A percentile compares a stretch with the other conserved stretches of the same genome.
Conservation (phyloP, 2,329 filamentous ascomycete genomes). For the Fusarium sulawesiense region DNA sequence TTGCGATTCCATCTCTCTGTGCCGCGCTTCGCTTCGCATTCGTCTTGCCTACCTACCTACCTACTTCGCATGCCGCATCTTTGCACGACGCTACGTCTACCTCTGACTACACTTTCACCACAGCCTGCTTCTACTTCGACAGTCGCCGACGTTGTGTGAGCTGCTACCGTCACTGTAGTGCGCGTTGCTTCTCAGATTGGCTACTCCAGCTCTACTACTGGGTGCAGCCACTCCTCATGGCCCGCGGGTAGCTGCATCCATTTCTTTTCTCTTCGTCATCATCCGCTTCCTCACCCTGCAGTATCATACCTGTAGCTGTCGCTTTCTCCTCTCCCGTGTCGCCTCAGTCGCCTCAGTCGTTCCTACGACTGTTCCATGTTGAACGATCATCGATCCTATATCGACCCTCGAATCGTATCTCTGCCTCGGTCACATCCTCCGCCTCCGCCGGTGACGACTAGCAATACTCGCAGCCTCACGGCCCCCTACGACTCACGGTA, state of each 20-base stretch:
- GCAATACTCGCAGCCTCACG: constrained; percentile 39
- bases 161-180: constrained; percentile 33
- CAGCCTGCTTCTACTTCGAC: constrained; percentile 39
- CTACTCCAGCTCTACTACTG: constrained; percentile 6
- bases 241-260: constrained; percentile 46
- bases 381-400: constrained; percentile 32
- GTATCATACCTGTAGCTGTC: constrained; percentile 21
- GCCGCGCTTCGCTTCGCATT: constrained; percentile 28
- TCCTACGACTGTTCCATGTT: constrained; percentile 14
- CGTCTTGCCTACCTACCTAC: constrained; percentile 27
- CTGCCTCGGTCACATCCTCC: constrained; percentile 26
- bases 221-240: constrained; percentile 45
- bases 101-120: constrained; percentile 31
- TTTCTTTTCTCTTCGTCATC: constrained; percentile 28
- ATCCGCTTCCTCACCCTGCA: constrained; percentile 9
- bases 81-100: constrained; percentile 46
- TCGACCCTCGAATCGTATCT: constrained; percentile 33
- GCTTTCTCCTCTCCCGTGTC: neutral
- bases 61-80: constrained; percentile 51
- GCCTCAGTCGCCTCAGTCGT: constrained; percentile 15
- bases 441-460: constrained; percentile 34
- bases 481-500: constrained; percentile 19
- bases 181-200: constrained; percentile 37
- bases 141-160: constrained; percentile 43
- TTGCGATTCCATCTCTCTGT: constrained; percentile 33